Evolutionary conservation across 768 basidiomycete genomes (phyloP), one percentile per base, ranked within the genome.

Genomic region (Mycena sanguinolenta): DNA sequence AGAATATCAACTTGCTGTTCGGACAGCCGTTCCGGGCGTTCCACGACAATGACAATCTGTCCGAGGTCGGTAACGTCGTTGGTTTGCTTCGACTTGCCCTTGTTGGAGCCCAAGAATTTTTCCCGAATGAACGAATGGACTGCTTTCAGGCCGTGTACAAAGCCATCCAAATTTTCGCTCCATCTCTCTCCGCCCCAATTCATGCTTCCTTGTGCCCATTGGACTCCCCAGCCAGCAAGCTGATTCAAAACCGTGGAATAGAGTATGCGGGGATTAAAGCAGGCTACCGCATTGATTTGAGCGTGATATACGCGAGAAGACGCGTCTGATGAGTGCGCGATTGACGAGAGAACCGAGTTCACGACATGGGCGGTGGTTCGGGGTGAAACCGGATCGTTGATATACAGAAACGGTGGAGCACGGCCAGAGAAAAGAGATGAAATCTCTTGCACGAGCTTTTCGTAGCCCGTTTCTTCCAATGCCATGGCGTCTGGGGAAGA

Each of bases 101-200:
- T 77, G 42, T 63, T 74, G 7, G 66, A 70, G 14, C 73, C 66
- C 13, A 19, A 23, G 16, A 25, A 19, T n/a, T 32, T 21, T 44
- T n/a, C 60, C 63, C 39, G 57, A 49, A 85, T 67, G 55, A 80
- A 69, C 57, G 68, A 67, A 55, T 81, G 78, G 13, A 85, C 69
- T 61, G 84, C 80, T 44, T 83, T 79, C 62, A 95, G 76, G 0
- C 92, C 92, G 69, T 92, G 91, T n/a, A 93, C 67, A 72, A 94
- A 94, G 16, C 84, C 82, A 65, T 94, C 93, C 27, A 94, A 75
- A 65, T 82, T 90, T 38, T 91, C 90, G 74, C 90, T 93, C 82
- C 86, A 92, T 67, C 87, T 75, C 59, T 84, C 76, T 17, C 79
- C 81, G 12, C 77, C 75, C 92, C 92, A 93, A 64, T 90, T 89